Evolutionary conservation across 2,329 filamentous ascomycete species (phyloP).

Genomic region (Clarireedia paspali): DNA sequence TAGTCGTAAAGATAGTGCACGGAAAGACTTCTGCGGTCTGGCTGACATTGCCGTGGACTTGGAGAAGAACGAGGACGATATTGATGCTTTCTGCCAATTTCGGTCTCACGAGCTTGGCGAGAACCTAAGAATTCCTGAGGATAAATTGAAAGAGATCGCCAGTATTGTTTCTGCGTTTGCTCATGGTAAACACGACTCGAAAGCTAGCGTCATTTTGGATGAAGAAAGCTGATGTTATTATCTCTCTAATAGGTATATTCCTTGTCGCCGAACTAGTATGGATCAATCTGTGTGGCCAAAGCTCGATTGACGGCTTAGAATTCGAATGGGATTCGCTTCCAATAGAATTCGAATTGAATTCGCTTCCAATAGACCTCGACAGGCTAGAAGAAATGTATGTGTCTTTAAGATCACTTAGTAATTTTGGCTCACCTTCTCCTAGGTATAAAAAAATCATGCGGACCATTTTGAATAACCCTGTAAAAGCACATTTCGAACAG

Average conservation of each 20-base stretch:
- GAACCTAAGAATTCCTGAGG: too few species aligned
- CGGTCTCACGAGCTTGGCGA: too few species aligned
- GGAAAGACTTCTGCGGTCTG: slow-evolving; percentile 18
- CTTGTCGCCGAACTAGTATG: slow-evolving; percentile 27
- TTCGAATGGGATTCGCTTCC: slow-evolving; percentile 25
- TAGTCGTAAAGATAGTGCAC: slow-evolving; percentile 32
- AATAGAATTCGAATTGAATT: slow-evolving; percentile 8
- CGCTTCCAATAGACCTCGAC: neutral
- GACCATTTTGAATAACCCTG: too few species aligned
- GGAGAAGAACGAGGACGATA: slow-evolving; percentile 27
- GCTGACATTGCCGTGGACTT: slow-evolving; percentile 11
- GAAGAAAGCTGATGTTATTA: neutral
- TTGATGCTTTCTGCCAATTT: slow-evolving; percentile 19
- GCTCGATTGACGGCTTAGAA: slow-evolving; percentile 23
- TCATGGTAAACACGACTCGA: too few species aligned
- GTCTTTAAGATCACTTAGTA: too few species aligned
- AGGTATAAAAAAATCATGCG: too few species aligned
- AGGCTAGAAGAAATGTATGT: too few species aligned
- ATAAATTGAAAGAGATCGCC: too few species aligned
- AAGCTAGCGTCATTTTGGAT: too few species aligned
- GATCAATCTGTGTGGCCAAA: slow-evolving; percentile 20
- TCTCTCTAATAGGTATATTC: slow-evolving; percentile 28
- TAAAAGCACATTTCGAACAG: too few species aligned
- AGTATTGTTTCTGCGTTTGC: too few species aligned
- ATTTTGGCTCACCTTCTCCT: too few species aligned